phyloP scores from a whole-genome alignment of 2,329 filamentous ascomycete species.

The Fusarium annulatum region DNA sequence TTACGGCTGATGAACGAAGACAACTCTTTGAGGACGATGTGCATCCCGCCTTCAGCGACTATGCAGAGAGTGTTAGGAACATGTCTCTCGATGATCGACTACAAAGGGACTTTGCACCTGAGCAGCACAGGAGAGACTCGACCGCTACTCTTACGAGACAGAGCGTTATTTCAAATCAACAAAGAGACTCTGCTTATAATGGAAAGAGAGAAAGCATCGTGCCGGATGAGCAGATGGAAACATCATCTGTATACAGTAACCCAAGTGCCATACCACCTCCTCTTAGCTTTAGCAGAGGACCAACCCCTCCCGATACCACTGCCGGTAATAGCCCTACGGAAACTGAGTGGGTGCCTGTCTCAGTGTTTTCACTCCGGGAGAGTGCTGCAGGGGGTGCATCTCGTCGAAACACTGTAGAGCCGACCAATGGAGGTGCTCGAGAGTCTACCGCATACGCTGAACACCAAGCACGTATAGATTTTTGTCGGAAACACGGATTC shows the following conservation, averaged over 20 bases:
- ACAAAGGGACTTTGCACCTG: background rate
- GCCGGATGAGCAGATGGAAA: background rate
- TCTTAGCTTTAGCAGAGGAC: background rate
- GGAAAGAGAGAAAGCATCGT: background rate
- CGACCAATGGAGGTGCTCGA: background rate
- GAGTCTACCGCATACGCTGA: constrained; percentile 7
- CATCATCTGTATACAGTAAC: constrained; percentile 3
- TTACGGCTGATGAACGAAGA: constrained; percentile 17
- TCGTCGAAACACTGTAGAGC: background rate
- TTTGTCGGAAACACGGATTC: constrained; percentile 16
- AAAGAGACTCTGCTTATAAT: constrained; percentile 3
- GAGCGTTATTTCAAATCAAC: background rate
- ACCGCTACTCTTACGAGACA: background rate
- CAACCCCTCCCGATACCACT: background rate
- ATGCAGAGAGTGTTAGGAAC: constrained; percentile 1
- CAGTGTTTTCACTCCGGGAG: constrained; percentile 9
- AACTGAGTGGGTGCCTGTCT: constrained; percentile 24
- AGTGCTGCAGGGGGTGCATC: background rate
- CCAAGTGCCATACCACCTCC: constrained; percentile 19
- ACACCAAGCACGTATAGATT: constrained; percentile 19
- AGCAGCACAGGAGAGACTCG: background rate
- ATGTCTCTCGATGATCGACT: background rate
- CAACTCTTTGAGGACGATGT: constrained; percentile 19
- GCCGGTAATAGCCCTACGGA: background rate
- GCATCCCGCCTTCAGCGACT: constrained; percentile 38